phyloP scores from a whole-genome alignment of 75 land plant genomes.

The Cryptomeria japonica region DNA sequence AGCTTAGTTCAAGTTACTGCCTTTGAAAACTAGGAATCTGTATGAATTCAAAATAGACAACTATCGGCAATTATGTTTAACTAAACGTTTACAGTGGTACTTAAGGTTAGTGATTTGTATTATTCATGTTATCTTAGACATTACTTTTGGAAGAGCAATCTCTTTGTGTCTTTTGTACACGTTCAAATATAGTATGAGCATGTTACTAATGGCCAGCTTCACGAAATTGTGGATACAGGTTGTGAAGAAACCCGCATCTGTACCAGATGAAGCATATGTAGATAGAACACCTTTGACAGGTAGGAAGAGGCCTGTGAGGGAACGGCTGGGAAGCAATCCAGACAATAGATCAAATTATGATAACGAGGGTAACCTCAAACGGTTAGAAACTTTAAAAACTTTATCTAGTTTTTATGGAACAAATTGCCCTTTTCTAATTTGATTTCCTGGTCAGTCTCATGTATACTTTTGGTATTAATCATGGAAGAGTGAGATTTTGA shows the following conservation, averaged over 20 bases:
- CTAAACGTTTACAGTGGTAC: neutral
- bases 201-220: neutral
- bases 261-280: constrained; percentile 18
- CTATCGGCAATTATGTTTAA: neutral
- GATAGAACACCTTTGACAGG: constrained; percentile 16
- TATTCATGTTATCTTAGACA: neutral
- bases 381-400: neutral
- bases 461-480: neutral
- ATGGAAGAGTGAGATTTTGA: neutral
- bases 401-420: constrained; percentile 1
- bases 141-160: neutral
- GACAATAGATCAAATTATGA: constrained; percentile 13
- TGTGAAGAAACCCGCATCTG: constrained; percentile 23
- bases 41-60: neutral
- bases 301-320: constrained; percentile 38
- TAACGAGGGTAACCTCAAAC: constrained; percentile 5
- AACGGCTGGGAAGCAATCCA: constrained; percentile 35
- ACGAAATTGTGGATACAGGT: constrained; percentile 22
- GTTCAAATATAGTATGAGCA: neutral
- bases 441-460: neutral
- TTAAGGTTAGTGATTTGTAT: neutral
- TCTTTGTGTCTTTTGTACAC: neutral
- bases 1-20: neutral
- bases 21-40: neutral
- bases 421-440: neutral